Evolutionary conservation across 2,329 filamentous ascomycete genomes (phyloP), one percentile per base, ranked within the genome.

Genomic region (Aspergillus fischeri): DNA sequence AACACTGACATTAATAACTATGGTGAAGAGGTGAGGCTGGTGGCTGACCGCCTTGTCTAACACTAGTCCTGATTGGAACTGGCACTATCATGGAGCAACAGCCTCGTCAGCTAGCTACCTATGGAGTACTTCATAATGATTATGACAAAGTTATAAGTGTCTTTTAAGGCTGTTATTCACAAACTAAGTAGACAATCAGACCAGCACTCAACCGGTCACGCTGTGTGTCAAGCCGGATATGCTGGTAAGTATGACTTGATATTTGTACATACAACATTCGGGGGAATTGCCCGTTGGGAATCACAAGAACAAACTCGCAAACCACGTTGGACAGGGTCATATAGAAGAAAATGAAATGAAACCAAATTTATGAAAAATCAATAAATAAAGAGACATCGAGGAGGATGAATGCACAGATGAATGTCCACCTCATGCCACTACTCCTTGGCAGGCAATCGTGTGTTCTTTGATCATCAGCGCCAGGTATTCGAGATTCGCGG

Each of bases 241-340:
- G 24, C 21, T 14, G 24, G 42, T 47, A 54, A 52, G 42, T 59
- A 62, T 58, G 49, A 53, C 51, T 52, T 61, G 49, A 52, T 65
- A 63, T 63, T 65, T 63, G 55, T 65, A 65, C 63, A 65, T 14
- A 27, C 44, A 52, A 60, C 59, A 53, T 56, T 24, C 49, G 45
- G 56, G 62, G 62, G 52, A 64, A 64, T 64, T 62, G 62, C 60
- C 60, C 57, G 48, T 56, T 53, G 47, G 50, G 50, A 60, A 58
- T 59, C 57, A 63, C 41, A 60, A 50, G 41, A 44, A 51, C 41
- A 53, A 38, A 41, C 55, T 25, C 49, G 55, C 51, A 57, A 55
- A 54, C 45, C 49, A 48, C 24, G 51, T 41, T 47, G 35, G 55
- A 32, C 28, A 52, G 29, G 47, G 32, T 24, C 28, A 48, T 48